Base-by-base conservation (phyloP, 1,139 yeast genomes). In the Zygosaccharomyces sapae region DNA sequence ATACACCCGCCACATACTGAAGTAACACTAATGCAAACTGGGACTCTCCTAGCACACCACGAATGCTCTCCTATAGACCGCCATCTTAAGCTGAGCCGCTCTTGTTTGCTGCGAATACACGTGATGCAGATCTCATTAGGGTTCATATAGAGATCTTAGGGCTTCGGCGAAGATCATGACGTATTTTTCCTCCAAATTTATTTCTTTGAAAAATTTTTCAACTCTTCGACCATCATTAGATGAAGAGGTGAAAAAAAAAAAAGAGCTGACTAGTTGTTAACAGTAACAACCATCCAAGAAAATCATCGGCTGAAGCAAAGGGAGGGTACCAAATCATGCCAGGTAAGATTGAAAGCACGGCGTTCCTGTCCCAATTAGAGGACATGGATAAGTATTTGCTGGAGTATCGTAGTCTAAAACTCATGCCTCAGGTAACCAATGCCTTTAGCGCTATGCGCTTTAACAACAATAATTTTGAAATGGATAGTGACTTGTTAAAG, bases 291-390 rank as follows among this genome's bases (percentile, higher is more conserved):
- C 31, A 33, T 31, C 43, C 30, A 22, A 18, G 41, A 40, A 31
- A 35, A 47, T 13, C 10, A 8, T 13, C 3, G 19, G 3, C 3
- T 31, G 10, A 31, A 31, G 9, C 16, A 31, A 31, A 31, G 19
- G 19, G 18, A 31, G 18, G 19, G 10, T 4, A 34, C 34, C 5
- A 31, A 13, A 9, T 55, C 6, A 65, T 65, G 69, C 65, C 66
- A 18, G 65, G 64, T 37, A 48, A 54, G 46, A 55, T 62, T 16
- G 55, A 55, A 16, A 56, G 59, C 47, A 53, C 61, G 27, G 63
- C 69, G 24, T 66, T 63, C 51, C 51, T 62, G 22, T 61, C 68
- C 12, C 69, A 66, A 49, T 44, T 56, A 20, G 69, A 66, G 43
- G 69, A 66, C 49, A 59, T 66, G 56, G 63, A 64, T 25, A 62